Conservation (phyloP, 2,329 filamentous ascomycete genomes). For the Aspergillus aculeatus region DNA sequence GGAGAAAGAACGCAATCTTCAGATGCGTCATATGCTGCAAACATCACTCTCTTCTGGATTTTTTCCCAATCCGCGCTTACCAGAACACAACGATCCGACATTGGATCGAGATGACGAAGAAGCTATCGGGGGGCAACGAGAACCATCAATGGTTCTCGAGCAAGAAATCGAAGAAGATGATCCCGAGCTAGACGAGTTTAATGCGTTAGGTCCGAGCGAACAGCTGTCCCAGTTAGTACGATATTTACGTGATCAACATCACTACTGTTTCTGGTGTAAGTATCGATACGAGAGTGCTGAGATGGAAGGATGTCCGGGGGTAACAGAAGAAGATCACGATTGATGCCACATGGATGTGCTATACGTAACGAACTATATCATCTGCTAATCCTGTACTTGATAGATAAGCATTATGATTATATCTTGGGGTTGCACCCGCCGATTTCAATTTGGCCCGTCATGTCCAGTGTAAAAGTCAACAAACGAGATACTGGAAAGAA, state of each 20-base stretch:
- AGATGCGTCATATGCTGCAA: conserved; percentile 34
- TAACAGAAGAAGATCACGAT: conserved; percentile 79
- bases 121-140: conserved; percentile 62
- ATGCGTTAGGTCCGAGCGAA: conserved; percentile 65
- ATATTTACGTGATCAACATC: conserved; percentile 67
- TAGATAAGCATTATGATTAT: conserved; percentile 8
- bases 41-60: conserved; percentile 35
- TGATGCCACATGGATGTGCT: conserved; percentile 37
- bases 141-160: conserved; percentile 39
- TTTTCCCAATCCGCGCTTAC: conserved; percentile 48
- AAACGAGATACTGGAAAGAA: neutral
- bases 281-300: conserved; percentile 66
- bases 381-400: conserved; percentile 4
- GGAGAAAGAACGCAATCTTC: conserved; percentile 51
- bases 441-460: neutral
- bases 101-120: conserved; percentile 71
- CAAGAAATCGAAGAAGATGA: conserved; percentile 71
- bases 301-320: conserved; percentile 87
- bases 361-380: conserved; percentile 9
- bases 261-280: conserved; percentile 98
- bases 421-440: neutral
- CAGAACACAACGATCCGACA: conserved; percentile 66
- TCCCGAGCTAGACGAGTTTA: conserved; percentile 75
- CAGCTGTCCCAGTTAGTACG: conserved; percentile 65
- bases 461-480: neutral